A percentile compares a stretch with the other conserved stretches of the same genome.
These are phyloP conservation scores for Backusella parvicylindrica DNA, from an alignment of 192 early-diverging fungal genomes.

Conservation along the genomic window DNA sequence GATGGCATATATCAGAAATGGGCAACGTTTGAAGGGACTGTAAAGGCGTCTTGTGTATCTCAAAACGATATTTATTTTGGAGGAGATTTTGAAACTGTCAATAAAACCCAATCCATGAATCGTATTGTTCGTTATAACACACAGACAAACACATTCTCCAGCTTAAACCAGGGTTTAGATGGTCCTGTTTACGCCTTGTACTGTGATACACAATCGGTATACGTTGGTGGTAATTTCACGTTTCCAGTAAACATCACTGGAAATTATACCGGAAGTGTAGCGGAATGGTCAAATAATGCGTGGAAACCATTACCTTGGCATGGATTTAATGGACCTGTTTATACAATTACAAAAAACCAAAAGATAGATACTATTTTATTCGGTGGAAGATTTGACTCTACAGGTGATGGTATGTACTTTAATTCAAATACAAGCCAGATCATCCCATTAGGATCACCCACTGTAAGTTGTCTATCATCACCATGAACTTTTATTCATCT, in stretches of 20 bases:
- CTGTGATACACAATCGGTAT: conserved; percentile 27
- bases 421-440: conserved; percentile 43
- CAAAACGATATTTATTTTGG: conserved; percentile 23
- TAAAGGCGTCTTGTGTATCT: conserved; percentile 9
- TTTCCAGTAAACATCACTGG: conserved; percentile 12
- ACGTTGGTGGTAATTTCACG: conserved; percentile 30
- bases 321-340: conserved; percentile 66
- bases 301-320: conserved; percentile 63
- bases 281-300: conserved; percentile 13
- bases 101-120: not conserved
- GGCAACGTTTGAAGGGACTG: conserved; percentile 6
- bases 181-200: conserved; percentile 27
- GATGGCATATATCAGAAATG: not conserved
- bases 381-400: conserved; percentile 67
- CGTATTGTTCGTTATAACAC: conserved; percentile 20
- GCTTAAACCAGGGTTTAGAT: conserved; percentile 26
- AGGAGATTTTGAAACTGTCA: conserved; percentile 23
- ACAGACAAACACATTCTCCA: not conserved
- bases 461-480: conserved; percentile 18
- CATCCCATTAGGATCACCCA: conserved; percentile 40
- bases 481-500: not conserved
- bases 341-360: conserved; percentile 49
- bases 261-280: conserved; percentile 13
- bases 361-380: conserved; percentile 55
- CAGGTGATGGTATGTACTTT: conserved; percentile 55